phyloP scores from a whole-genome alignment of 495 filamentous ascomycete genomes.

The Paragyromitra xinjiangensis region DNA sequence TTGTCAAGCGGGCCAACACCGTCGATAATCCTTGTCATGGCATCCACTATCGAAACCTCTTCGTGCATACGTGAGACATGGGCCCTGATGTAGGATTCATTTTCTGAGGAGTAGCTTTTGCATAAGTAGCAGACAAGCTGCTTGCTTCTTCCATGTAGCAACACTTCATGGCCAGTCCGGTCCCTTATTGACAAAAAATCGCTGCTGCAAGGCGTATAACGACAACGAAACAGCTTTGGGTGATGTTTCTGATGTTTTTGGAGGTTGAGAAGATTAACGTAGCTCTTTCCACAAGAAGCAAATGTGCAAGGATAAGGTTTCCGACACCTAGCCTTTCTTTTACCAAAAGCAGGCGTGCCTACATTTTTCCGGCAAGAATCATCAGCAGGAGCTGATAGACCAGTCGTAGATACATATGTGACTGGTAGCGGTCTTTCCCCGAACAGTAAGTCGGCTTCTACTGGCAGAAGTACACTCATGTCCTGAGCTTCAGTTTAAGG shows the following conservation, averaged over 20 bases:
- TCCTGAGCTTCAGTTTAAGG: neutral
- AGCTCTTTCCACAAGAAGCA: neutral
- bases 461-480: neutral
- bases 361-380: neutral
- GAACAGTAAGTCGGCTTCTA: neutral
- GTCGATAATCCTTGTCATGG: neutral
- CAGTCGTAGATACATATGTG: neutral
- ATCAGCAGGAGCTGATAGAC: neutral
- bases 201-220: neutral
- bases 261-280: neutral
- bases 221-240: neutral
- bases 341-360: neutral
- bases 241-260: slow-evolving; percentile 1
- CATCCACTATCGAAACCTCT: neutral
- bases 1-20: neutral
- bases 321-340: neutral
- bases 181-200: neutral
- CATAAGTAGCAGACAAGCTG: neutral
- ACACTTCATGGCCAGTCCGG: neutral
- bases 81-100: neutral
- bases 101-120: neutral
- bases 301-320: neutral
- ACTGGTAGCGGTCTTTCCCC: neutral
- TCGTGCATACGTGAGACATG: neutral
- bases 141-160: neutral